A percentile compares a stretch with the other conserved stretches of the same genome.
Conservation (phyloP, 225 moss, liverwort and hornwort species). For the Takakia lepidozioides region DNA sequence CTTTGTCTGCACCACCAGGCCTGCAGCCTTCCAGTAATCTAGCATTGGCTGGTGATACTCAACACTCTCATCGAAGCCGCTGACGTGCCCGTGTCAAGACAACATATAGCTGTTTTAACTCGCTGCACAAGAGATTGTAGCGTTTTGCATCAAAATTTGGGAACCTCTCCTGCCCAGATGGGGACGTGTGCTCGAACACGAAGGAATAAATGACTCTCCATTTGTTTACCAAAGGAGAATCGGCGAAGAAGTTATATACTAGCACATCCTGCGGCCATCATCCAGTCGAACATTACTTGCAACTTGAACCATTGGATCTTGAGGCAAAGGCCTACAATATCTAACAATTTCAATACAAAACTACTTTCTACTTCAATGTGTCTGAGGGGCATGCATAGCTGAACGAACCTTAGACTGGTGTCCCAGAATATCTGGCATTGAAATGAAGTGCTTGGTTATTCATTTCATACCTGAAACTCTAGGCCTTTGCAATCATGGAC, state of each 20-base stretch:
- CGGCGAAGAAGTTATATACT: slow-evolving; percentile 45
- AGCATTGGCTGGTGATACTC: slow-evolving; percentile 42
- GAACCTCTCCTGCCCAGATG: slow-evolving; percentile 3
- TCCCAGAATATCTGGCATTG: too few species aligned
- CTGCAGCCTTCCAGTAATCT: too few species aligned
- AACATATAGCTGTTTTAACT: slow-evolving; percentile 56
- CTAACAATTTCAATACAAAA: neutral
- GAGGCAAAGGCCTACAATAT: too few species aligned
- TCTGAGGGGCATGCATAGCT: too few species aligned
- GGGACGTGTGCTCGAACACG: slow-evolving; percentile 7
- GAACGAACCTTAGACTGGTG: too few species aligned
- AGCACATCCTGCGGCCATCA: slow-evolving; percentile 57
- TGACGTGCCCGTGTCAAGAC: slow-evolving; percentile 51
- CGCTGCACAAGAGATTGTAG: slow-evolving; percentile 46
- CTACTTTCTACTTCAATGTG: too few species aligned
- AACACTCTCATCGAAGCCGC: slow-evolving; percentile 38
- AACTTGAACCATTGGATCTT: too few species aligned
- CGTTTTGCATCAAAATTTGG: slow-evolving; percentile 27
- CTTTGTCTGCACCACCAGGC: slow-evolving; percentile 36
- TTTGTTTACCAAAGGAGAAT: slow-evolving; percentile 31
- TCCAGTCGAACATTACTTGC: too few species aligned
- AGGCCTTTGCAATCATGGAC: slow-evolving; percentile 66
- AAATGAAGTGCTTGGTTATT: too few species aligned
- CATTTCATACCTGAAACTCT: too few species aligned
- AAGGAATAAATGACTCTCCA: slow-evolving; percentile 48